phyloP scores from a whole-genome alignment of 1,284 basidiomycete species.

The Cronartium quercuum region DNA sequence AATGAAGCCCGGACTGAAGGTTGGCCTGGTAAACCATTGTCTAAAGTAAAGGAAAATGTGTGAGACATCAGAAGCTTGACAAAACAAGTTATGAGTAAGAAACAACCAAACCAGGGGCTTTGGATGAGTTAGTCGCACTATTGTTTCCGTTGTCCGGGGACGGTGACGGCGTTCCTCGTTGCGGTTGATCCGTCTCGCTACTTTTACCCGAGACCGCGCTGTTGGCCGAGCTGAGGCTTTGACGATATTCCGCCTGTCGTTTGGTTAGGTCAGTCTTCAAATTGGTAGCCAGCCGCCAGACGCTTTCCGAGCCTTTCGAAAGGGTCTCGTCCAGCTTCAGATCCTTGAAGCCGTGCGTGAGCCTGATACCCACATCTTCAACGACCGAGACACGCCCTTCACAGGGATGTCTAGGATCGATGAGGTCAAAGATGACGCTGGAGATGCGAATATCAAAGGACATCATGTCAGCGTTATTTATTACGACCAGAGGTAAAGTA shows the following conservation, averaged over 20 bases:
- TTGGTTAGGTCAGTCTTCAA: slow-evolving; percentile 32
- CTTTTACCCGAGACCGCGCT: neutral
- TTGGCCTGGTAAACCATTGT: neutral
- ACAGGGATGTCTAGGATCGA: slow-evolving; percentile 38
- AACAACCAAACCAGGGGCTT: no score
- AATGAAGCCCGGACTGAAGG: neutral
- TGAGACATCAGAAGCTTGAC: neutral
- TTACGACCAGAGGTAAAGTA: no score
- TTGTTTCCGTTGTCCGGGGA: neutral
- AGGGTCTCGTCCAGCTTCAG: slow-evolving; percentile 33
- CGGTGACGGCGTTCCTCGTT: neutral
- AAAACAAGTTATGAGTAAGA: no score
- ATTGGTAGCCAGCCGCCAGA: slow-evolving; percentile 28
- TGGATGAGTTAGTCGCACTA: no score
- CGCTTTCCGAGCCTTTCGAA: slow-evolving; percentile 34
- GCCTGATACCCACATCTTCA: slow-evolving; percentile 34
- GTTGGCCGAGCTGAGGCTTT: neutral
- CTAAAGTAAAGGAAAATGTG: neutral
- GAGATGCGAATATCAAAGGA: neutral
- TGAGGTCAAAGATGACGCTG: slow-evolving; percentile 38
- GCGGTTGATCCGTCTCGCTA: neutral
- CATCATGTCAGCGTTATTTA: no score
- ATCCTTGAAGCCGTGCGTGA: slow-evolving; percentile 37
- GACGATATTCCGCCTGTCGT: slow-evolving; percentile 24
- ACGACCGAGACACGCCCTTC: slow-evolving; percentile 39